Evolutionary conservation across 495 filamentous ascomycete species (phyloP).

Genomic region (Collariella sp.): DNA sequence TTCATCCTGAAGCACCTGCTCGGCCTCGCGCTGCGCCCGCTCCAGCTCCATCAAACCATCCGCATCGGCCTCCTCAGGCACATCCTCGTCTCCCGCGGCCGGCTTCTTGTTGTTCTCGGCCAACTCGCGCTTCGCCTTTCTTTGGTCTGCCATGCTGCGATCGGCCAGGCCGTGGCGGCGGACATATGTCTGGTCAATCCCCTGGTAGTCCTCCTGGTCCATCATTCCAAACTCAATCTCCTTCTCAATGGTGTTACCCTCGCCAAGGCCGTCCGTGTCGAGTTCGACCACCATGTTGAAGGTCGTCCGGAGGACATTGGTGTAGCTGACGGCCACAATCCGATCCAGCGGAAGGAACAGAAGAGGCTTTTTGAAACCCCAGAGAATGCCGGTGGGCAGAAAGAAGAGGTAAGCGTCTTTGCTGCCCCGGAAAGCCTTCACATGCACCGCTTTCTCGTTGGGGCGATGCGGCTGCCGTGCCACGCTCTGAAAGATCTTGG

Average conservation of each 20-base stretch:
- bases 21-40: slow-evolving; percentile 44
- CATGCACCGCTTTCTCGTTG: slow-evolving; percentile 81
- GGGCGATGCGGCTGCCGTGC: slow-evolving; percentile 77
- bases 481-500: slow-evolving; percentile 67
- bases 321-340: slow-evolving; percentile 79
- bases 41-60: slow-evolving; percentile 52
- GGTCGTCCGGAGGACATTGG: slow-evolving; percentile 79
- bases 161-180: slow-evolving; percentile 76
- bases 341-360: slow-evolving; percentile 72
- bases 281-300: slow-evolving; percentile 83
- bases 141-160: slow-evolving; percentile 78
- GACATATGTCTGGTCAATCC: slow-evolving; percentile 73
- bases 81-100: slow-evolving; percentile 54
- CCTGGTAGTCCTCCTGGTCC: slow-evolving; percentile 73
- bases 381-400: slow-evolving; percentile 76
- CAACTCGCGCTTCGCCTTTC: slow-evolving; percentile 63
- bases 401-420: slow-evolving; percentile 97
- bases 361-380: slow-evolving; percentile 92
- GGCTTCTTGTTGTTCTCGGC: slow-evolving; percentile 36
- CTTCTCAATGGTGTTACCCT: slow-evolving; percentile 35
- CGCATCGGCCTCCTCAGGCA: slow-evolving; percentile 45
- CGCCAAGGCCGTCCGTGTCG: slow-evolving; percentile 16
- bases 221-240: slow-evolving; percentile 83
- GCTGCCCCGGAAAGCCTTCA: slow-evolving; percentile 82
- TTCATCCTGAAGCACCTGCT: slow-evolving; percentile 49